A percentile compares a stretch with the other conserved stretches of the same genome.
Conservation (phyloP, 352 stramenopile genomes). For the Globisporangium alternatum region DNA sequence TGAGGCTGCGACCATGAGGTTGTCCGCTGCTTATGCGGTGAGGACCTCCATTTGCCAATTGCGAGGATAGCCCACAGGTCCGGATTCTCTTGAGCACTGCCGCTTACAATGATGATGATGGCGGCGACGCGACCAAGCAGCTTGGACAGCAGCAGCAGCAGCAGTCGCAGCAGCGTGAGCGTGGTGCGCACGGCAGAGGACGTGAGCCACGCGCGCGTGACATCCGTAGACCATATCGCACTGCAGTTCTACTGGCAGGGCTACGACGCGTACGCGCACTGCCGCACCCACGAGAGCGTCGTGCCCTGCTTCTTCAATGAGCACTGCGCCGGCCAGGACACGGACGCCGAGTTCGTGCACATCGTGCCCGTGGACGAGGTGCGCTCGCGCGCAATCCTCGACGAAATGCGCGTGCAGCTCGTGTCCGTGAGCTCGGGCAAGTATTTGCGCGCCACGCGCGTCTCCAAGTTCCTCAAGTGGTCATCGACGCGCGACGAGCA, state of each 20-base stretch:
- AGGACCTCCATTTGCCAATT: not conserved
- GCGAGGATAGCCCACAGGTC: not conserved
- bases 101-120: constrained; percentile 9
- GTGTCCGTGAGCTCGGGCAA: constrained; percentile 46
- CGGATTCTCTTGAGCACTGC: not conserved
- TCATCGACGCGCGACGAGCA: constrained; percentile 51
- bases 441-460: constrained; percentile 54
- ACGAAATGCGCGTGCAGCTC: constrained; percentile 62
- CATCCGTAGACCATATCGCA: constrained; percentile 47
- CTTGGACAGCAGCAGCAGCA: not conserved
- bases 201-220: constrained; percentile 22
- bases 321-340: constrained; percentile 30
- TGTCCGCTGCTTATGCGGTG: not conserved
- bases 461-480: constrained; percentile 72
- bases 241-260: constrained; percentile 72
- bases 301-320: constrained; percentile 58
- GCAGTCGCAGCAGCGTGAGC: constrained; percentile 7
- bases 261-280: constrained; percentile 57
- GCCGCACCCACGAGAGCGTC: constrained; percentile 45
- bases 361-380: constrained; percentile 51
- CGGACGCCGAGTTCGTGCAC: constrained; percentile 53
- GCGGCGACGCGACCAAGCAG: not conserved
- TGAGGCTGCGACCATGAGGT: not conserved
- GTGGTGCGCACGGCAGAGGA: constrained; percentile 20
- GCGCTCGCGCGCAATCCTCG: constrained; percentile 50